A percentile compares a stretch with the other conserved stretches of the same genome.
Evolutionary conservation across 2,329 filamentous ascomycete genomes (phyloP).

Genomic region (Stagonosporopsis vannaccii): DNA sequence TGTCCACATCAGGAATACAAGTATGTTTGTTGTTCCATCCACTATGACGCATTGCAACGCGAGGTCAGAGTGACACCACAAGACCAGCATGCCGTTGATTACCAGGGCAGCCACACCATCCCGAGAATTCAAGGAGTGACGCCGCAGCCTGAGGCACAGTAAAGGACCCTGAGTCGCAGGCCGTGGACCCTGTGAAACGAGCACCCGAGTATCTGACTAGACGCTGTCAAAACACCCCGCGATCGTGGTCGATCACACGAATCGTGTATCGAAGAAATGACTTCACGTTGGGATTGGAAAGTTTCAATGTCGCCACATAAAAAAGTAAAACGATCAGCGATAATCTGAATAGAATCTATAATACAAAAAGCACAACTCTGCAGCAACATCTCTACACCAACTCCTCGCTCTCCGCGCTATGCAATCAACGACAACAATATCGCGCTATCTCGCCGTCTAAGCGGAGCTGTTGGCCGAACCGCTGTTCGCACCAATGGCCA

Average conservation of each 20-base stretch:
- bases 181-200: too few relatives aligned
- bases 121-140: neutral
- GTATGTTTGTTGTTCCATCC: too few relatives aligned
- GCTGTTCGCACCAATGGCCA: slow-evolving; percentile 35
- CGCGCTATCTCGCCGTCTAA: neutral
- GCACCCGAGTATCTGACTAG: neutral
- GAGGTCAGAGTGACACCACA: too few relatives aligned
- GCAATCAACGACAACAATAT: neutral
- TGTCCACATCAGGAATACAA: too few relatives aligned
- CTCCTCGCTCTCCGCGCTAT: neutral
- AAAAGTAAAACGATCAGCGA: neutral
- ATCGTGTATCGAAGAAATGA: neutral
- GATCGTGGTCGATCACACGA: neutral
- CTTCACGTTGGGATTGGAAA: neutral
- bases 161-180: neutral
- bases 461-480: slow-evolving; percentile 9
- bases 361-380: neutral
- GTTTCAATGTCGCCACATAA: neutral
- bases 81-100: too few relatives aligned
- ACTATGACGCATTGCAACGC: too few relatives aligned
- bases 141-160: neutral
- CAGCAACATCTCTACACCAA: neutral
- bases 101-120: neutral
- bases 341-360: neutral
- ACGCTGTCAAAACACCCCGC: neutral